Evolutionary conservation across 345 rosid species (phyloP).

Genomic region (Eucalyptus paniculata): DNA sequence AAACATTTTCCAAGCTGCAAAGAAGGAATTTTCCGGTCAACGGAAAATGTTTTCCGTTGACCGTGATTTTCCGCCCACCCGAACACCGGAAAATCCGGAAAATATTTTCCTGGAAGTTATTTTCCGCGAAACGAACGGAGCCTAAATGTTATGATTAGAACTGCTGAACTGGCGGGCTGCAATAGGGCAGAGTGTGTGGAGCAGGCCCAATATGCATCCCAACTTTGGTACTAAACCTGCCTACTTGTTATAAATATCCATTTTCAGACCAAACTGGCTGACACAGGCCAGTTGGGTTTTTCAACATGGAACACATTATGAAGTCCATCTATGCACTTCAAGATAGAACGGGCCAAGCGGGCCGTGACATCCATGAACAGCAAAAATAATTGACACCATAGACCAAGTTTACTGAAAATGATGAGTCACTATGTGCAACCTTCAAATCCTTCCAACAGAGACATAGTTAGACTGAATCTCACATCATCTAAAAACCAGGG

Average conservation of each 20-base stretch:
- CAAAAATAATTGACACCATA: background rate
- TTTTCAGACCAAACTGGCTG: background rate
- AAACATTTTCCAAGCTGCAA: too few species aligned
- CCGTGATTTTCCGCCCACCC: too few species aligned
- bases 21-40: too few species aligned
- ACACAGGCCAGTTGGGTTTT: background rate
- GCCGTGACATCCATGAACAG: background rate
- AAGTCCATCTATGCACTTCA: background rate
- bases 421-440: background rate
- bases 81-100: too few species aligned
- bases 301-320: background rate
- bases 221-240: background rate
- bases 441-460: background rate
- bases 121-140: too few species aligned
- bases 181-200: background rate
- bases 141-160: background rate
- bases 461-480: background rate
- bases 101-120: too few species aligned
- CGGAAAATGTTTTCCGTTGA: too few species aligned
- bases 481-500: background rate
- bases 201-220: background rate
- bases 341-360: background rate
- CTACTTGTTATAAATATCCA: background rate
- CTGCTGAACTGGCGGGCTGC: background rate
- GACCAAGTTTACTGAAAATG: background rate